A percentile compares a stretch with the other conserved stretches of the same genome.
These are phyloP conservation scores for Phaseolus coccineus DNA, from an alignment of 331 rosid species.

Conservation along the genomic window DNA sequence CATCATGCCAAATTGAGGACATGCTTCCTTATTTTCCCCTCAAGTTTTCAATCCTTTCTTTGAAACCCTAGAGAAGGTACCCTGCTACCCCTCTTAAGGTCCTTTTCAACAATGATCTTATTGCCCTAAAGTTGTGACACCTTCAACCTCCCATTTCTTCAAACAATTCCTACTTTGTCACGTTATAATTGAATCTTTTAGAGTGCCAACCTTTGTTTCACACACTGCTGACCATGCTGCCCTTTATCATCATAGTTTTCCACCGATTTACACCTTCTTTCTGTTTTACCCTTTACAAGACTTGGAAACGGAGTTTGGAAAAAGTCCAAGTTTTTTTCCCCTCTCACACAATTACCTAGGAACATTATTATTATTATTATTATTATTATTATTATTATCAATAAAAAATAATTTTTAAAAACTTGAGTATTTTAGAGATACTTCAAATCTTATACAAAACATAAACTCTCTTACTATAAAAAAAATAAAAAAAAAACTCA, in stretches of 20 bases:
- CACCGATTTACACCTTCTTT: slow-evolving; percentile 39
- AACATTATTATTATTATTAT: neutral
- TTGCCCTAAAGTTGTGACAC: slow-evolving; percentile 59
- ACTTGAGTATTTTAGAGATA: no score
- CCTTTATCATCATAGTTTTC: slow-evolving; percentile 50
- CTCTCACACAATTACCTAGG: slow-evolving; percentile 6
- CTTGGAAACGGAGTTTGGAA: neutral
- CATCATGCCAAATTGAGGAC: slow-evolving; percentile 78
- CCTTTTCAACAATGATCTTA: slow-evolving; percentile 62
- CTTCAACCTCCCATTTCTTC: slow-evolving; percentile 46
- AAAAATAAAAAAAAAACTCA: no score
- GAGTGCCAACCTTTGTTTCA: slow-evolving; percentile 43
- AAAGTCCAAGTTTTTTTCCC: neutral
- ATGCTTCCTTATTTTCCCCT: slow-evolving; percentile 71
- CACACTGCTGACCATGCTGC: slow-evolving; percentile 43
- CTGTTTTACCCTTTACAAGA: slow-evolving; percentile 12
- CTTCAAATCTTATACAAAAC: no score
- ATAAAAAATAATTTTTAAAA: no score
- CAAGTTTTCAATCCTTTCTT: slow-evolving; percentile 56
- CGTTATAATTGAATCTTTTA: slow-evolving; percentile 11
- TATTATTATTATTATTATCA: no score
- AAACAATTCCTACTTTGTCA: slow-evolving; percentile 32
- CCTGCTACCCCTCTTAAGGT: slow-evolving; percentile 37
- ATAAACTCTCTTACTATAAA: no score
- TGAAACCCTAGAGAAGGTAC: slow-evolving; percentile 43